A percentile compares a stretch with the other conserved stretches of the same genome.
Evolutionary conservation across 495 filamentous ascomycete genomes (phyloP).

Genomic region (Neurospora sp.): DNA sequence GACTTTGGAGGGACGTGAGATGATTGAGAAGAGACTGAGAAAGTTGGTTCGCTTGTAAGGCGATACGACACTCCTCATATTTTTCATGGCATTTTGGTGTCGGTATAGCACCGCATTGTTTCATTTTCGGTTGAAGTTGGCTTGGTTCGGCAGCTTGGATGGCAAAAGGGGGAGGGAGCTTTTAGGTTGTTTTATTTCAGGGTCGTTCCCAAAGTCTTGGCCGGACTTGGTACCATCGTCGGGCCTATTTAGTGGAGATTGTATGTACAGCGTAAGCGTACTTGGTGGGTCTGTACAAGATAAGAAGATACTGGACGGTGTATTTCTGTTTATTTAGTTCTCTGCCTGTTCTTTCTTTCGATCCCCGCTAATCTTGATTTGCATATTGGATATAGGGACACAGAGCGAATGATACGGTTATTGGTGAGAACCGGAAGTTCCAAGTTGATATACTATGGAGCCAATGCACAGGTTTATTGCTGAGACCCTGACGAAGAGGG

Average conservation of each 20-base stretch:
- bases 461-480: no score
- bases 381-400: not conserved
- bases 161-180: not conserved
- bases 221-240: not conserved
- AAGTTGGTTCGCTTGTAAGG: slow-evolving; percentile 36
- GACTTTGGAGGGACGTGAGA: slow-evolving; percentile 51
- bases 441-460: no score
- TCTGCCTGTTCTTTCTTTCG: not conserved
- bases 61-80: not conserved
- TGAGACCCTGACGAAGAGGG: not conserved
- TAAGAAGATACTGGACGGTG: not conserved
- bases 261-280: not conserved
- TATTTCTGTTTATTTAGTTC: not conserved
- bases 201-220: not conserved
- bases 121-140: not conserved
- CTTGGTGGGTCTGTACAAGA: not conserved
- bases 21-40: slow-evolving; percentile 45
- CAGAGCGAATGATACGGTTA: not conserved
- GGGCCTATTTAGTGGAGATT: not conserved
- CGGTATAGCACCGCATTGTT: not conserved
- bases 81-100: not conserved
- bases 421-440: not conserved
- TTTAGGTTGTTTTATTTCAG: not conserved
- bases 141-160: not conserved
- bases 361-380: not conserved